Base-by-base conservation (phyloP, 129 eudicot species). In the Kitagawia praeruptora region DNA sequence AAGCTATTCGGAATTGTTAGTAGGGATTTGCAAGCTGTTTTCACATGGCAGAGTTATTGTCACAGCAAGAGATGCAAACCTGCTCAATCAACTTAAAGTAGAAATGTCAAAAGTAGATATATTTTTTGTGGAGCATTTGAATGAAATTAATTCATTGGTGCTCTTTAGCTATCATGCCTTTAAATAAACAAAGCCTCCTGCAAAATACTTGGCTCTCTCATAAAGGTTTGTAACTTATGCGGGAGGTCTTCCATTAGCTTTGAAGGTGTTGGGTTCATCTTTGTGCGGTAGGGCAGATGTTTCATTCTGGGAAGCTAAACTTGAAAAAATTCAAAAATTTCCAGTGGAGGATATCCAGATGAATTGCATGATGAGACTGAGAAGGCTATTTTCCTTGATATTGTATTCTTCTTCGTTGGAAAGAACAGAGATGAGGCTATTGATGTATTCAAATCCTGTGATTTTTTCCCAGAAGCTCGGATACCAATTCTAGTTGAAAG, bases 91-190 rank as follows among this genome's bases (percentile, higher is more conserved):
- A 75, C 58, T 75, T 39, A 44, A 18, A 74, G 31, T 8, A 23
- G 14, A 74, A 40, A 23, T 64, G 75, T 27, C 70, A 49, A 23
- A 80, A 10, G 47, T 58, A 58, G 14, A 23, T 7, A 23, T 3
- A 5, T 66, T 82, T 48, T 76, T 73, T 48, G 82, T 27, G 42
- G 64, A 31, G 27, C 58, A 27, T 7, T 77, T 85, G n/a, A 48
- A 40, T 0, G 14, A 40, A 3, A 23, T 28, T 21, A 84, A 82
- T 6, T 78, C 86, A 28, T 11, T 77, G 67, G 38, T 67, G 78
- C 88, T 85, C 40, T 85, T 81, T 66, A 49, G 80, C 56, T 74
- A 42, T 84, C 82, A 81, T 75, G 88, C 88, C 40, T 81, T 81
- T 14, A 44, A 31, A 47, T 69, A 78, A 37, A 44, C 63, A 15